Evolutionary conservation across 441 rosid genomes (phyloP).

Genomic region (Arabidopsis lyrata): DNA sequence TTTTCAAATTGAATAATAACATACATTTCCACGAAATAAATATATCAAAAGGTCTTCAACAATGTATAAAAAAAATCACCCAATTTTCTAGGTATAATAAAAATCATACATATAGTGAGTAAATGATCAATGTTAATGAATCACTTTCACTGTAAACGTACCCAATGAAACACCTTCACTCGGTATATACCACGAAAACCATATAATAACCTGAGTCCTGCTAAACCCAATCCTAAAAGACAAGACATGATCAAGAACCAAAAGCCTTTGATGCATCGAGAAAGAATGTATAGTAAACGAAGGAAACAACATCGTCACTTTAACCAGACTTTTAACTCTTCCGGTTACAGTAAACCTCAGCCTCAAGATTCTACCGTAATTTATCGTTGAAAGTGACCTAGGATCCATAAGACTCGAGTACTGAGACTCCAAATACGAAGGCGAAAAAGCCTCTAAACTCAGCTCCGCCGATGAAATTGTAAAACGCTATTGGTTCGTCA

Average conservation of each 20-base stretch:
- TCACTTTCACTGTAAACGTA: constrained; percentile 38
- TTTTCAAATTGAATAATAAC: constrained; percentile 8
- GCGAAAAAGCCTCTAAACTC: too few relatives aligned
- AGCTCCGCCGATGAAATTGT: too few relatives aligned
- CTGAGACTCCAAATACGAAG: too few relatives aligned
- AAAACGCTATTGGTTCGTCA: too few relatives aligned
- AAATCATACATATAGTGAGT: not conserved
- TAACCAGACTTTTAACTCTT: constrained; percentile 36
- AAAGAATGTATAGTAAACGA: constrained; percentile 64
- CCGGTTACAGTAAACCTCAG: constrained; percentile 45
- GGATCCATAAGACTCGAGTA: too few relatives aligned
- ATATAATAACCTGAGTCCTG: constrained; percentile 63
- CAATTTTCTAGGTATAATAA: not conserved
- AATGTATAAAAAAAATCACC: not conserved
- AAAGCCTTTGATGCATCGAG: constrained; percentile 63
- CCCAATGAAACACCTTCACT: constrained; percentile 70
- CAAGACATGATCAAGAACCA: constrained; percentile 50
- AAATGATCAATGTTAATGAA: not conserved
- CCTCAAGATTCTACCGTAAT: constrained; percentile 39
- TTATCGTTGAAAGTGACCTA: constrained; percentile 35
- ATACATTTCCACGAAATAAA: constrained; percentile 15
- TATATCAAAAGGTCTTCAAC: not conserved
- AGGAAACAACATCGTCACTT: constrained; percentile 60
- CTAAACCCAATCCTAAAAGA: not conserved
- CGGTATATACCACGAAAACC: constrained; percentile 58